Conservation (phyloP, 805 yeast species). For the Saturnispora ahearnii region DNA sequence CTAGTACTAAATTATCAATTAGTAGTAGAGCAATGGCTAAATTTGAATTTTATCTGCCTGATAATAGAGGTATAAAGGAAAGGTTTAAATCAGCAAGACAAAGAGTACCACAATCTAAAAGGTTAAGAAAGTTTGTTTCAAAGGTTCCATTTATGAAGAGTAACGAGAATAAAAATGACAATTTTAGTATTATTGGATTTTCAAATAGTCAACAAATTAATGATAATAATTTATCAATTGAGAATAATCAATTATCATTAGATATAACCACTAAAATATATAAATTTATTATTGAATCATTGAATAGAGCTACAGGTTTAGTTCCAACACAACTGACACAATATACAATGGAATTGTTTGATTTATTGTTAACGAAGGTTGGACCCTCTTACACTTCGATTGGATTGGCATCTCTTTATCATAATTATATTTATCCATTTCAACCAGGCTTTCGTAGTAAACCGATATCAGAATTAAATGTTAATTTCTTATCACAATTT, state of each 20-base stretch:
- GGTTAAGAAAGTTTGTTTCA: constrained; percentile 20
- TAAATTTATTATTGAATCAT: constrained; percentile 64
- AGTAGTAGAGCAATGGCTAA: constrained; percentile 6
- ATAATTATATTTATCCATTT: constrained; percentile 19
- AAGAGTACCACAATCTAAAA: constrained; percentile 14
- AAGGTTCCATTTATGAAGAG: constrained; percentile 42
- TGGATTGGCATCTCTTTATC: constrained; percentile 62
- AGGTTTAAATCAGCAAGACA: constrained; percentile 11
- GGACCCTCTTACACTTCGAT: constrained; percentile 69
- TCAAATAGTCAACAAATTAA: background rate
- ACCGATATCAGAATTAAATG: constrained; percentile 18
- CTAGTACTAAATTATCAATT: background rate
- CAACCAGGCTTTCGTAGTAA: constrained; percentile 21
- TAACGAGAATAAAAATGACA: constrained; percentile 28
- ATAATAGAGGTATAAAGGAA: constrained; percentile 10
- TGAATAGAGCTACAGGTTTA: constrained; percentile 68
- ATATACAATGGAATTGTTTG: constrained; percentile 56
- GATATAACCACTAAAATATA: constrained; percentile 52
- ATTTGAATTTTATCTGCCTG: constrained; percentile 12
- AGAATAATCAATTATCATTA: constrained; percentile 27
- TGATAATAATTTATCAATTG: constrained; percentile 7
- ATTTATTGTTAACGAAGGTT: constrained; percentile 55
- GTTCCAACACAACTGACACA: constrained; percentile 54
- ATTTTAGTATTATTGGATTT: constrained; percentile 8
- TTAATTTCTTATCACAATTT: constrained; percentile 18